phyloP scores from a whole-genome alignment of 805 yeast genomes.

The Hanseniaspora occidentalis region DNA sequence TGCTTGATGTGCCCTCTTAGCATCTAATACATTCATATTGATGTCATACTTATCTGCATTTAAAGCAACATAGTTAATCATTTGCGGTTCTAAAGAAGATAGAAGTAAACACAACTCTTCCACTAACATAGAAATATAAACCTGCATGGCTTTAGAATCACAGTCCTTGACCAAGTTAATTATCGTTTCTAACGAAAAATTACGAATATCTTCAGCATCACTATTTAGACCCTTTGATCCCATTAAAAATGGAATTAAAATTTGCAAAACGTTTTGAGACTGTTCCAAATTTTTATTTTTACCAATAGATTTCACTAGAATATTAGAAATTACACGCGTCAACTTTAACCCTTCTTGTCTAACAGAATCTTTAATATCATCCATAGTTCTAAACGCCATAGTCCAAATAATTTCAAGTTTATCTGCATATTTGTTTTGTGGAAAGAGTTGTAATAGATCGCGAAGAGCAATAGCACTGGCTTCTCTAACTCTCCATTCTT shows the following conservation, averaged over 20 bases:
- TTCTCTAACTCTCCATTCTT: conserved; percentile 90
- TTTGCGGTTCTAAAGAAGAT: conserved; percentile 87
- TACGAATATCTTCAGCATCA: conserved; percentile 74
- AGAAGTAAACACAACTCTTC: conserved; percentile 58
- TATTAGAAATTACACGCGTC: conserved; percentile 52
- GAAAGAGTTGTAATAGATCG: conserved; percentile 54
- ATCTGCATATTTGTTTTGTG: conserved; percentile 36
- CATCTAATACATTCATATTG: conserved; percentile 60
- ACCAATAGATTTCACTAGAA: conserved; percentile 46
- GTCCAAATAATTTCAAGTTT: conserved; percentile 64
- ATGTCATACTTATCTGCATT: conserved; percentile 84
- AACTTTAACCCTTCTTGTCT: conserved; percentile 65
- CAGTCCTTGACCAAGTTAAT: conserved; percentile 55
- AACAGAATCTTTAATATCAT: conserved; percentile 90
- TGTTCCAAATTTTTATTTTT: conserved; percentile 26
- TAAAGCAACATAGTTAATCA: conserved; percentile 68
- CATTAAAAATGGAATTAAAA: conserved; percentile 64
- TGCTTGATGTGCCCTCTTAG: conserved; percentile 58
- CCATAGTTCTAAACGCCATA: conserved; percentile 80
- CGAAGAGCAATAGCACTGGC: conserved; percentile 66
- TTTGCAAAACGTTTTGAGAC: conserved; percentile 33
- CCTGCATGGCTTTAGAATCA: conserved; percentile 40
- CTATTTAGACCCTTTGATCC: conserved; percentile 71
- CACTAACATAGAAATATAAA: conserved; percentile 56
- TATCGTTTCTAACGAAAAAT: conserved; percentile 65